Evolutionary conservation across 139 green algal genomes (phyloP).

Genomic region (Auxenochlorella pyrenoidosa): DNA sequence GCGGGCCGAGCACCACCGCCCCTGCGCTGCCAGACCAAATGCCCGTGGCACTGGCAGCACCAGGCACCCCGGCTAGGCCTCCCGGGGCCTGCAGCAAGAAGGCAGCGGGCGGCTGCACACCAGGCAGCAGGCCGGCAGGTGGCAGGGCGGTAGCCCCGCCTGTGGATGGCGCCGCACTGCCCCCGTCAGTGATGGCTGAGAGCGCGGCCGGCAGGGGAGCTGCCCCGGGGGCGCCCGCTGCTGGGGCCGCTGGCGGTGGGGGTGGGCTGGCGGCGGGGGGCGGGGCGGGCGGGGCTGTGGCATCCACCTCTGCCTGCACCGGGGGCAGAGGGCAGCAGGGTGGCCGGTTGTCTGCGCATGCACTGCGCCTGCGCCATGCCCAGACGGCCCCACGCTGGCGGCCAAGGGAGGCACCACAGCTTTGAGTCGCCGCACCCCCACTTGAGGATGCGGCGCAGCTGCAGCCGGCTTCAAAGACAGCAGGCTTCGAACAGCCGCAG

Average conservation of each 20-base stretch:
- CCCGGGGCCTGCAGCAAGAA: background rate
- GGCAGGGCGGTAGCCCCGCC: background rate
- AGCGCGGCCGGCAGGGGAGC: background rate
- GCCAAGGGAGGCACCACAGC: no score
- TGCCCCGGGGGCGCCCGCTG: background rate
- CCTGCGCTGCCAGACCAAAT: background rate
- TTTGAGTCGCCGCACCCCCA: no score
- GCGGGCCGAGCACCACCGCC: no score
- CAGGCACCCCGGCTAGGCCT: background rate
- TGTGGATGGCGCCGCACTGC: background rate
- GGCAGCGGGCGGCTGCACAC: background rate
- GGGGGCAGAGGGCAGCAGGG: no score
- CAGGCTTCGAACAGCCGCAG: no score
- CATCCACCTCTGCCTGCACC: conserved; percentile 17
- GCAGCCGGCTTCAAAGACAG: no score
- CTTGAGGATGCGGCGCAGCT: no score
- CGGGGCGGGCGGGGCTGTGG: background rate
- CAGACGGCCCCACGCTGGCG: no score
- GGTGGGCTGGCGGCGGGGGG: background rate
- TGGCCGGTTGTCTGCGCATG: no score
- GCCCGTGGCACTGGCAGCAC: background rate
- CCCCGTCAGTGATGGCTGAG: background rate
- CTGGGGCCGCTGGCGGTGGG: background rate
- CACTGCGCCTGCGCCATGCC: no score
- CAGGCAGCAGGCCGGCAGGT: background rate